Evolutionary conservation across 1,284 basidiomycete genomes (phyloP).

Genomic region (Papiliotrema laurentii): DNA sequence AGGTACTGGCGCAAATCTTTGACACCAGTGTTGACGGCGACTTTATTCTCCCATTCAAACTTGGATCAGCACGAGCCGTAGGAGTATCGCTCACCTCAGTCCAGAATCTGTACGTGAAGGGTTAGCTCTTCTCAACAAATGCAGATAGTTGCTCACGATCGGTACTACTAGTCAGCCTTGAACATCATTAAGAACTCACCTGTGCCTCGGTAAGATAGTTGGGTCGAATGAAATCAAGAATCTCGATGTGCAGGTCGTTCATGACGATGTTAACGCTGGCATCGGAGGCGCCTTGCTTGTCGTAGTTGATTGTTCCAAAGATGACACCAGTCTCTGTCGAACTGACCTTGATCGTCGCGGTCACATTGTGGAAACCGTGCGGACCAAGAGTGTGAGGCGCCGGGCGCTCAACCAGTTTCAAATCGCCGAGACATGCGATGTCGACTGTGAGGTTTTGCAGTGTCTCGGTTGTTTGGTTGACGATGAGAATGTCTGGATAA

Average conservation of each 20-base stretch:
- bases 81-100: constrained; percentile 4
- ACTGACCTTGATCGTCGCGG: constrained; percentile 96
- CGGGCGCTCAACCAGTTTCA: constrained; percentile 95
- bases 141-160: neutral
- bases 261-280: constrained; percentile 73
- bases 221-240: constrained; percentile 99
- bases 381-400: constrained; percentile 89
- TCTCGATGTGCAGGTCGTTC: constrained; percentile 97
- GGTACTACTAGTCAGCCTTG: constrained; percentile 8
- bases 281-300: constrained; percentile 79
- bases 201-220: constrained; percentile 93
- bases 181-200: constrained; percentile 52
- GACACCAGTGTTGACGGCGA: constrained; percentile 80
- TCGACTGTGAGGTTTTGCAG: constrained; percentile 96
- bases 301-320: constrained; percentile 67
- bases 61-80: constrained; percentile 75
- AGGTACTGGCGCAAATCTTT: constrained; percentile 79
- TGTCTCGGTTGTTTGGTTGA: constrained; percentile 94
- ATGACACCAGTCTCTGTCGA: constrained; percentile 84
- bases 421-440: constrained; percentile 94
- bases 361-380: constrained; percentile 97
- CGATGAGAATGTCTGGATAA: constrained; percentile 77
- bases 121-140: neutral
- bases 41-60: constrained; percentile 98
- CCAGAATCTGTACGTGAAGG: constrained; percentile 1